Percentiles rank a stretch among this genome's conserved stretches.
These are phyloP conservation scores for Colletotrichum somersetense DNA, from an alignment of 2,329 filamentous ascomycete genomes.

Conservation along the genomic window DNA sequence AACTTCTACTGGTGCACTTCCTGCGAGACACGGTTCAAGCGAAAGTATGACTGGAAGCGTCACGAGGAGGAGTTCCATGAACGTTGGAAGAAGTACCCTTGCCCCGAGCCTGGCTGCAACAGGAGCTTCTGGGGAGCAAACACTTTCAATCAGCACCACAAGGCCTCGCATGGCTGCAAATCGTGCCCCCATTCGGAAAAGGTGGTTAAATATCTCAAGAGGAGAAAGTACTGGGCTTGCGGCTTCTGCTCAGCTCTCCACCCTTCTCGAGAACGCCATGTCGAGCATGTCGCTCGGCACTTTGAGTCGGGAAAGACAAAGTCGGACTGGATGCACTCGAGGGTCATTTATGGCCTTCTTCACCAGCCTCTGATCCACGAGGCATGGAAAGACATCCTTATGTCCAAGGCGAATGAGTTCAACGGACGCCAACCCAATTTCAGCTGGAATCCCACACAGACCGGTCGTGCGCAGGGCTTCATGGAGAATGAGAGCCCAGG, in stretches of 20 bases:
- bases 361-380: conserved; percentile 73
- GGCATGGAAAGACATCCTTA: conserved; percentile 70
- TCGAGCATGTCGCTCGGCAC: conserved; percentile 76
- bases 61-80: conserved; percentile 79
- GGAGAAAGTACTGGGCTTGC: conserved; percentile 77
- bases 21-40: conserved; percentile 74
- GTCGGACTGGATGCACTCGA: conserved; percentile 76
- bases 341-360: conserved; percentile 75
- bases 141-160: conserved; percentile 77
- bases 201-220: conserved; percentile 72
- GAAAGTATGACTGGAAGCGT: conserved; percentile 77
- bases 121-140: conserved; percentile 77
- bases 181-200: conserved; percentile 75
- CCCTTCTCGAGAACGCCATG: conserved; percentile 73
- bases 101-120: conserved; percentile 73
- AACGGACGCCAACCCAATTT: conserved; percentile 68
- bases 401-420: conserved; percentile 67
- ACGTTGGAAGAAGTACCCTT: conserved; percentile 76
- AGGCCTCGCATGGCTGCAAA: conserved; percentile 73
- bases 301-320: conserved; percentile 74
- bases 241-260: conserved; percentile 76
- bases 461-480: conserved; percentile 68
- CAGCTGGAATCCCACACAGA: conserved; percentile 71
- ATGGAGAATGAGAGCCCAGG: conserved; percentile 73
- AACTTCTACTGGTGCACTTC: conserved; percentile 70